These are phyloP conservation scores for Exophiala spinifera DNA, from an alignment of 2,329 filamentous ascomycete species.

Conservation along the genomic window DNA sequence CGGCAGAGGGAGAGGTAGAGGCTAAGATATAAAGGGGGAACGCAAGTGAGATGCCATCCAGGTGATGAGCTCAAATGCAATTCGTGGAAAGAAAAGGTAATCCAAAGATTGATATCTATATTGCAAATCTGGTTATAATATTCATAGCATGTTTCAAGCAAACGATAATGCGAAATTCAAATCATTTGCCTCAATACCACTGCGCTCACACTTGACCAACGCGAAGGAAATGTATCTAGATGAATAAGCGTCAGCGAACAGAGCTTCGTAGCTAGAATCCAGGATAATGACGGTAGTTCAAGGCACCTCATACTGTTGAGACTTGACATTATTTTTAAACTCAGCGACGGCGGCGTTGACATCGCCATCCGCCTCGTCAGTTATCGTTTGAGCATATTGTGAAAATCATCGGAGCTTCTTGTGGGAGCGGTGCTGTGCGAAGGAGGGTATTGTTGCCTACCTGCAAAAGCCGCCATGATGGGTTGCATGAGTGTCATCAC, in stretches of 20 bases:
- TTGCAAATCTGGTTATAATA: constrained; percentile 8
- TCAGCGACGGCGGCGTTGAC: constrained; percentile 26
- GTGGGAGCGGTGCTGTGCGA: background rate
- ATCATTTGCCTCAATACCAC: background rate
- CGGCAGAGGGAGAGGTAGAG: constrained; percentile 4
- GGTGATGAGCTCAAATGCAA: constrained; percentile 20
- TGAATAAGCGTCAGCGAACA: background rate
- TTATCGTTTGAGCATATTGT: constrained; percentile 24
- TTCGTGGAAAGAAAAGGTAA: background rate
- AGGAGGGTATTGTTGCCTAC: background rate
- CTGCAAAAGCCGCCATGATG: background rate
- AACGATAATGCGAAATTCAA: no score
- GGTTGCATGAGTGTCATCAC: background rate
- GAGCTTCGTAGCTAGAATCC: background rate
- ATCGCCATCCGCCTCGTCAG: constrained; percentile 23
- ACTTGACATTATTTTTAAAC: constrained; percentile 26
- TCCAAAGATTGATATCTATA: background rate
- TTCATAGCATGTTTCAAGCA: background rate
- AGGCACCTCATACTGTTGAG: constrained; percentile 27
- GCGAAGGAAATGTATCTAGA: background rate
- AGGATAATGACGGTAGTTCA: background rate
- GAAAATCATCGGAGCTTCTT: constrained; percentile 21
- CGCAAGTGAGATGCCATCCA: constrained; percentile 18
- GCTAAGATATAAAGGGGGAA: background rate
- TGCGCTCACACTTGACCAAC: background rate